Evolutionary conservation across 345 rosid genomes (phyloP).

Genomic region (Theobroma cacao): DNA sequence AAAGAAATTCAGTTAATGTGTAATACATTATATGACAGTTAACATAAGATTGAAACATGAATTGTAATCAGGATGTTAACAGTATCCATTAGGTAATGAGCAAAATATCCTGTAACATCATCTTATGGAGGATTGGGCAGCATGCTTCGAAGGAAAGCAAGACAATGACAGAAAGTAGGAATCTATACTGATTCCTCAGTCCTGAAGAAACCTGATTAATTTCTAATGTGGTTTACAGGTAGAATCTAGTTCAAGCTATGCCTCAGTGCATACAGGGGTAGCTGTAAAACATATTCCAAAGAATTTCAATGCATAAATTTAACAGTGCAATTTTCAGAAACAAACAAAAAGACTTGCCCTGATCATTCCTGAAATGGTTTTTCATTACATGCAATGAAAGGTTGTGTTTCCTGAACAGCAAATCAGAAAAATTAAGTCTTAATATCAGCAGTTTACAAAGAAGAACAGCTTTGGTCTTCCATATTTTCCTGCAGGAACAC

Average conservation of each 20-base stretch:
- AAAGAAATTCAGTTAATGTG: too few species aligned
- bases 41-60: background rate
- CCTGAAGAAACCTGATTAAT: background rate
- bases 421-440: background rate
- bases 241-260: background rate
- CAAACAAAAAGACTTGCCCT: background rate
- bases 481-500: background rate
- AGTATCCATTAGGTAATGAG: background rate
- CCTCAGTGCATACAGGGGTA: background rate
- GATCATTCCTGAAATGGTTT: background rate
- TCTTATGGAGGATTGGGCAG: background rate
- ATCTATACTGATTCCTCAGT: background rate
- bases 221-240: background rate
- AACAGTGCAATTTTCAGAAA: background rate
- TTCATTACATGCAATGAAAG: background rate
- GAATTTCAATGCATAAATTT: background rate
- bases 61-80: background rate
- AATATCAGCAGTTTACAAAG: background rate
- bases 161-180: background rate
- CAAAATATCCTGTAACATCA: background rate
- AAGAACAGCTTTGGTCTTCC: background rate
- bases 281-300: background rate
- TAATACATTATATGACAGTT: too few species aligned
- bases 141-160: conserved; percentile 5
- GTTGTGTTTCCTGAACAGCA: background rate